These are phyloP conservation scores for Dactylellina drechsleri DNA, from an alignment of 2,329 filamentous ascomycete genomes.

Conservation along the genomic window DNA sequence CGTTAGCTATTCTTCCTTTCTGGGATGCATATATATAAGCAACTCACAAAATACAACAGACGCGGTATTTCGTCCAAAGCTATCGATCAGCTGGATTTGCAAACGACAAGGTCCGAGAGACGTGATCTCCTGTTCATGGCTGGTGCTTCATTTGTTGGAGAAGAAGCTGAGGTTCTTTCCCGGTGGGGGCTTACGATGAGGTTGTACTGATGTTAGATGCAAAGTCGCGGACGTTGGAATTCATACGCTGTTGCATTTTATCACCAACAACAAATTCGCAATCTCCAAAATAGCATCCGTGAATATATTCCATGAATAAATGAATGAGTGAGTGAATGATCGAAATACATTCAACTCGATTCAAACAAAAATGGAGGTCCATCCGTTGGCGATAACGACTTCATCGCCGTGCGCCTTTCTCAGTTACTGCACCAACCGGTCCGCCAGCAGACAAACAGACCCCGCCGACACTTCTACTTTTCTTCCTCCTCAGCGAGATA, in stretches of 20 bases:
- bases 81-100: not conserved
- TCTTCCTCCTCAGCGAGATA: constrained; percentile 6
- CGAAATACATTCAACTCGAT: not conserved
- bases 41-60: constrained; percentile 54
- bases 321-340: too few species aligned
- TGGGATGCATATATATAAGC: not conserved
- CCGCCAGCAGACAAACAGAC: constrained; percentile 21
- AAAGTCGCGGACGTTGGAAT: too few species aligned
- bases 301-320: too few species aligned
- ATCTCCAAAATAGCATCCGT: too few species aligned
- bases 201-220: too few species aligned
- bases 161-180: too few species aligned
- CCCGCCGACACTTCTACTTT: not conserved
- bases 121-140: too few species aligned
- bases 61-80: not conserved
- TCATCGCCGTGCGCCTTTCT: constrained; percentile 37
- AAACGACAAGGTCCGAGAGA: too few species aligned
- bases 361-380: not conserved
- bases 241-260: constrained; percentile 32
- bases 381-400: constrained; percentile 16
- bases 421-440: constrained; percentile 31
- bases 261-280: constrained; percentile 28
- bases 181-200: too few species aligned
- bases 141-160: too few species aligned
- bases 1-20: not conserved